Percentiles rank a stretch among this genome's conserved stretches.
Conservation (phyloP, 1,139 yeast genomes). For the Casaregolazyma suthepensis region DNA sequence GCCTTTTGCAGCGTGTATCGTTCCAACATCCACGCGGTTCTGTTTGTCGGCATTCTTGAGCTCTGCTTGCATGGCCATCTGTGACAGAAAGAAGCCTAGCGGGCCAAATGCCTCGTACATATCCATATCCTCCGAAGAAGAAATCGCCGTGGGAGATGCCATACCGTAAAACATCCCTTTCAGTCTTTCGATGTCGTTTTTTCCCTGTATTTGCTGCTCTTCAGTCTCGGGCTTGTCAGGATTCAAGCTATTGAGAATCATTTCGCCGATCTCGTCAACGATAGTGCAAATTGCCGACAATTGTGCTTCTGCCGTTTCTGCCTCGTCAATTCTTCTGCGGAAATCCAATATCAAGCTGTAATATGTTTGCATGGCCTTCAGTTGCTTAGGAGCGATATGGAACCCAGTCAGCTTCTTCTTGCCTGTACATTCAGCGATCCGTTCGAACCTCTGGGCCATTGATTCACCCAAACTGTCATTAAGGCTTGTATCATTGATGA, state of each 20-base stretch:
- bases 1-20: slow-evolving; percentile 91
- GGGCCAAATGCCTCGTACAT: slow-evolving; percentile 24
- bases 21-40: slow-evolving; percentile 45
- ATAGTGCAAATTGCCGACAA: background rate
- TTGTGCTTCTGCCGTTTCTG: background rate
- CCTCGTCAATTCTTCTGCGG: background rate
- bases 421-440: slow-evolving; percentile 27
- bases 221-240: slow-evolving; percentile 31
- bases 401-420: background rate
- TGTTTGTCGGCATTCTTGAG: slow-evolving; percentile 22
- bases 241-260: background rate
- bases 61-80: slow-evolving; percentile 53
- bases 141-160: slow-evolving; percentile 17
- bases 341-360: background rate
- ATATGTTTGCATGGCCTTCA: background rate
- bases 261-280: background rate
- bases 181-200: background rate
- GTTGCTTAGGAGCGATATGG: background rate
- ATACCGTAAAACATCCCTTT: background rate
- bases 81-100: slow-evolving; percentile 49
- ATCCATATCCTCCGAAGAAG: slow-evolving; percentile 25
- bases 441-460: slow-evolving; percentile 30
- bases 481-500: background rate
- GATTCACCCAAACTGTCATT: slow-evolving; percentile 5
- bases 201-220: background rate